Base-by-base conservation (phyloP, 805 yeast genomes). In the Clavispora asparagi region DNA sequence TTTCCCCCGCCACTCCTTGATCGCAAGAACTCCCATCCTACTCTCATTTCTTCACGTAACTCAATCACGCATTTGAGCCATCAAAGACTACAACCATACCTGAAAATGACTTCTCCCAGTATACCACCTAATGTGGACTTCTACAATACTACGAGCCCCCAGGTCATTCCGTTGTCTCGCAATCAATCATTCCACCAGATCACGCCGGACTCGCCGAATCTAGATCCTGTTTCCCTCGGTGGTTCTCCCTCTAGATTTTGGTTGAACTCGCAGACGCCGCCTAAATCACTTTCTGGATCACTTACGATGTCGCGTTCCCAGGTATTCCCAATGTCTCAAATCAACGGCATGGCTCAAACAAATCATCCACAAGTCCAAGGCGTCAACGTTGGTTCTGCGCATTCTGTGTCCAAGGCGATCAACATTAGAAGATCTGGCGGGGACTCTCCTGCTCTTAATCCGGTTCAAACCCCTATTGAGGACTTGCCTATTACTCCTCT, bases 181-280 rank as follows among this genome's bases (percentile, higher is more conserved):
- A 47, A 51, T 44, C 49, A 29, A 41, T 43, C 43, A 47, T 32
- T 39, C 30, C 17, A 43, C 36, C 40, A 43, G 19, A 44, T 47
- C 3, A 57, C 62, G 10, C 82, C 83, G 0, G 81, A 75, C 43
- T 77, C 82, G 1, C 83, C 83, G 0, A 67, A 68, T 44, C 62
- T 79, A 43, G 73, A 65, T 39, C 82, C 84, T 2, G 70, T 74
- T 0, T 76, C 81, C 5, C 41, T 78, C 13, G 75, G 77, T 2
- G 81, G 79, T 6, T 77, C 82, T 0, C 84, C 84, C 1, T 77
- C 82, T 5, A 60, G 77, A 41, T 77, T 79, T 50, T 74, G 78
- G 71, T 61, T 79, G 39, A 67, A 73, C n/a, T 70, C 76, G 17
- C 75, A 74, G 43, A 76, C 83, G 0, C 83, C 83, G 1, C 82